These are phyloP conservation scores for Hypoxylon fuscum DNA, from an alignment of 495 filamentous ascomycete species.

Conservation along the genomic window DNA sequence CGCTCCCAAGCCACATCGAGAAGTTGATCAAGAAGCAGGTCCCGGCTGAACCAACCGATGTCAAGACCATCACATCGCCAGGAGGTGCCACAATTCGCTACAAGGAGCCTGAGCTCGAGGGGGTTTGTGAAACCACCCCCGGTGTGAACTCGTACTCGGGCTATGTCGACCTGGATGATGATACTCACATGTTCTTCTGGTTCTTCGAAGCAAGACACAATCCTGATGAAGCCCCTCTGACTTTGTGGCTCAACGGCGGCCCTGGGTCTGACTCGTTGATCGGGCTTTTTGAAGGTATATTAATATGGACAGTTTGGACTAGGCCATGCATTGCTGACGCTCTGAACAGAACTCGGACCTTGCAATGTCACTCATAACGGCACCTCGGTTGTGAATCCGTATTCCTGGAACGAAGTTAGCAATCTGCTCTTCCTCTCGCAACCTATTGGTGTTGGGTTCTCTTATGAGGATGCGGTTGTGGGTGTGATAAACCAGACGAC, in stretches of 20 bases:
- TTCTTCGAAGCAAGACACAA: constrained; percentile 71
- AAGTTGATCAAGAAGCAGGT: constrained; percentile 44
- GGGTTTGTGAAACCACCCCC: constrained; percentile 47
- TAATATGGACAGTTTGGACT: constrained; percentile 16
- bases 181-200: constrained; percentile 77
- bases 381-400: constrained; percentile 64
- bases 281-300: constrained; percentile 67
- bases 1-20: constrained; percentile 49
- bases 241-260: constrained; percentile 70
- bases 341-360: constrained; percentile 62
- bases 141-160: constrained; percentile 47
- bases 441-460: constrained; percentile 69
- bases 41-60: constrained; percentile 57
- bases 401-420: constrained; percentile 70
- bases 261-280: constrained; percentile 67
- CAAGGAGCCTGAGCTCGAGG: constrained; percentile 60
- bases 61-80: constrained; percentile 67
- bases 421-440: constrained; percentile 74
- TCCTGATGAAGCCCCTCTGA: constrained; percentile 63
- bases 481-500: constrained; percentile 40
- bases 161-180: constrained; percentile 57
- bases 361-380: constrained; percentile 63
- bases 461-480: constrained; percentile 53
- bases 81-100: constrained; percentile 62
- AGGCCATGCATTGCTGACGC: too few species aligned